Evolutionary conservation across 805 yeast genomes (phyloP).

Genomic region (Metschnikowia colocasiae): DNA sequence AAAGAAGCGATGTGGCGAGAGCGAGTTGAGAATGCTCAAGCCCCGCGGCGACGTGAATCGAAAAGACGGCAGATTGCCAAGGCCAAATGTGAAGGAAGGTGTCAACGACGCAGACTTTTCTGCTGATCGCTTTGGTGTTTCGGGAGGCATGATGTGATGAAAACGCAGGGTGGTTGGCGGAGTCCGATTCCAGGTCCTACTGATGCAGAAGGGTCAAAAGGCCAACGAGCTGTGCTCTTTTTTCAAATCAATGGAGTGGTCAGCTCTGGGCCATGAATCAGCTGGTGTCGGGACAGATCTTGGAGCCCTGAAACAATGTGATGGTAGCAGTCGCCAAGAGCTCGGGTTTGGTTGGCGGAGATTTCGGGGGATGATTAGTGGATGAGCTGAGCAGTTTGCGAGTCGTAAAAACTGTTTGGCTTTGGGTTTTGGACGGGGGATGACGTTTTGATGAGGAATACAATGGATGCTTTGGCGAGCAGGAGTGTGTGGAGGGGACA

Average conservation of each 20-base stretch:
- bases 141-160: conserved; percentile 11
- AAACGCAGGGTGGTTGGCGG: not conserved
- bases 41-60: conserved; percentile 35
- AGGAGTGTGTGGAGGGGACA: conserved; percentile 1
- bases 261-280: not conserved
- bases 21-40: conserved; percentile 22
- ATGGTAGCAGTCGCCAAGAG: not conserved
- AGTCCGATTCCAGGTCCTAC: not conserved
- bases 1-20: conserved; percentile 35
- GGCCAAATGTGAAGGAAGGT: conserved; percentile 37
- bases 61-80: conserved; percentile 43
- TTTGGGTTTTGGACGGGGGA: not conserved
- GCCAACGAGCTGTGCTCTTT: not conserved
- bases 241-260: not conserved
- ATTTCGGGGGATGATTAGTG: not conserved
- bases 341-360: not conserved
- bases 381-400: too few relatives aligned
- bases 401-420: too few relatives aligned
- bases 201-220: not conserved
- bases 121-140: conserved; percentile 13
- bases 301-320: not conserved
- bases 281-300: not conserved
- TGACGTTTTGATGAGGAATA: not conserved
- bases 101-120: conserved; percentile 18
- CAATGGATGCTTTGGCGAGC: not conserved